phyloP scores from a whole-genome alignment of 2,329 filamentous ascomycete species.

The Rhexocercosporidium sp. region DNA sequence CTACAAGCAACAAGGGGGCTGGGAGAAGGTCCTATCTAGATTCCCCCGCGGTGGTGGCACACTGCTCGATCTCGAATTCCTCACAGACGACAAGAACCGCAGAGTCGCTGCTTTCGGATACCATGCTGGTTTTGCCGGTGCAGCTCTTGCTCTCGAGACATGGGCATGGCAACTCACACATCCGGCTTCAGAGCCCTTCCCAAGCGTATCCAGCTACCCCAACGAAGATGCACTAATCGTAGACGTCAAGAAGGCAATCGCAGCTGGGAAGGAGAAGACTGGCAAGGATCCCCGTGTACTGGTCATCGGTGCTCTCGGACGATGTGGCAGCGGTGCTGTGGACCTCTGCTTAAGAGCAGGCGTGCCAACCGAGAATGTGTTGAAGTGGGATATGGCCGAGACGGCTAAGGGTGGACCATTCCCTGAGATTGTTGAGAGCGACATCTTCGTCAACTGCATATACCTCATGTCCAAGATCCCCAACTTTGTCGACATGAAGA shows the following conservation, averaged over 20 bases:
- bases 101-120: slow-evolving; percentile 68
- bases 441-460: slow-evolving; percentile 88
- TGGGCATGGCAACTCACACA: slow-evolving; percentile 85
- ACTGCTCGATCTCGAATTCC: slow-evolving; percentile 86
- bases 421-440: slow-evolving; percentile 74
- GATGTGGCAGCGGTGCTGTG: slow-evolving; percentile 85
- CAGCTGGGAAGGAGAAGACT: slow-evolving; percentile 67
- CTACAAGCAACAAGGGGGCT: slow-evolving; percentile 79
- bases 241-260: slow-evolving; percentile 75
- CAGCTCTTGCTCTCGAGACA: slow-evolving; percentile 75
- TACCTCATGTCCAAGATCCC: slow-evolving; percentile 82
- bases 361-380: slow-evolving; percentile 69
- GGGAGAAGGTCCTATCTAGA: slow-evolving; percentile 78
- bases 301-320: slow-evolving; percentile 82
- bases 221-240: slow-evolving; percentile 76
- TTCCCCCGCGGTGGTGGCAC: slow-evolving; percentile 79
- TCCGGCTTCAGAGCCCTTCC: slow-evolving; percentile 67
- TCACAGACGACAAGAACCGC: slow-evolving; percentile 73
- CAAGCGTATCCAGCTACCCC: slow-evolving; percentile 69
- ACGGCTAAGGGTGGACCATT: slow-evolving; percentile 75
- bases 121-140: slow-evolving; percentile 75
- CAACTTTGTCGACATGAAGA: slow-evolving; percentile 77
- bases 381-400: slow-evolving; percentile 77
- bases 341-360: slow-evolving; percentile 79
- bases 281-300: slow-evolving; percentile 75